phyloP scores from a whole-genome alignment of 2,329 filamentous ascomycete genomes.

The Eutypella sp. region DNA sequence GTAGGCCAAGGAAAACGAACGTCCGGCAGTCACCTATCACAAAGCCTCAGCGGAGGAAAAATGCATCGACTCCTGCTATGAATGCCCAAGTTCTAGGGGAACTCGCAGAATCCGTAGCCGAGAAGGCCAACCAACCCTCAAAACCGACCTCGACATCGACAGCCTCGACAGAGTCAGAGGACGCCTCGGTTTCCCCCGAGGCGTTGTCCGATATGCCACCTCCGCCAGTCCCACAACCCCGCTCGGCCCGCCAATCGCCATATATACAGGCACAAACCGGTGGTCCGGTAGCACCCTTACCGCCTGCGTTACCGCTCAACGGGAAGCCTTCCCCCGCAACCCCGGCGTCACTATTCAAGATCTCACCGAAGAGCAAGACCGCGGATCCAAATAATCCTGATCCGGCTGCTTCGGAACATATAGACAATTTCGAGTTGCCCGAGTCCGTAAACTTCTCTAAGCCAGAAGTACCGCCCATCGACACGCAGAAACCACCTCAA shows the following conservation, averaged over 20 bases:
- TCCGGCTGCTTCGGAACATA: slow-evolving; percentile 44
- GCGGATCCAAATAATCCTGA: slow-evolving; percentile 36
- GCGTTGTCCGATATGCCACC: slow-evolving; percentile 62
- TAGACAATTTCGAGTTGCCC: slow-evolving; percentile 62
- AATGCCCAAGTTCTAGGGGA: slow-evolving; percentile 52
- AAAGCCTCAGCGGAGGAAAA: slow-evolving; percentile 58
- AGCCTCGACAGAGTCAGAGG: slow-evolving; percentile 50
- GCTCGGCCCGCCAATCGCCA: slow-evolving; percentile 62
- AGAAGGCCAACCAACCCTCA: slow-evolving; percentile 26
- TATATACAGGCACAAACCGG: slow-evolving; percentile 54
- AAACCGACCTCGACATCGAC: slow-evolving; percentile 31
- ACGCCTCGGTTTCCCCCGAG: slow-evolving; percentile 61
- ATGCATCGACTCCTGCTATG: slow-evolving; percentile 48
- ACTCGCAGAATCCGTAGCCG: slow-evolving; percentile 37
- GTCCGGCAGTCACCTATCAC: slow-evolving; percentile 69
- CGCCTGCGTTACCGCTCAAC: slow-evolving; percentile 22
- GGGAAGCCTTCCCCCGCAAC: slow-evolving; percentile 65
- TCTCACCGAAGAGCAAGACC: slow-evolving; percentile 52
- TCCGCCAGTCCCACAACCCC: slow-evolving; percentile 61
- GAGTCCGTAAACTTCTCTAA: slow-evolving; percentile 56
- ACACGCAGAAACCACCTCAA: slow-evolving; percentile 45
- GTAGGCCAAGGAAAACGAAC: slow-evolving; percentile 48
- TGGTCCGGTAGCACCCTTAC: slow-evolving; percentile 21
- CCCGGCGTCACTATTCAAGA: slow-evolving; percentile 81
- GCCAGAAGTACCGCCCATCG: slow-evolving; percentile 43